These are phyloP conservation scores for Stagonosporopsis chrysanthemi DNA, from an alignment of 2,329 filamentous ascomycete genomes.

Conservation along the genomic window DNA sequence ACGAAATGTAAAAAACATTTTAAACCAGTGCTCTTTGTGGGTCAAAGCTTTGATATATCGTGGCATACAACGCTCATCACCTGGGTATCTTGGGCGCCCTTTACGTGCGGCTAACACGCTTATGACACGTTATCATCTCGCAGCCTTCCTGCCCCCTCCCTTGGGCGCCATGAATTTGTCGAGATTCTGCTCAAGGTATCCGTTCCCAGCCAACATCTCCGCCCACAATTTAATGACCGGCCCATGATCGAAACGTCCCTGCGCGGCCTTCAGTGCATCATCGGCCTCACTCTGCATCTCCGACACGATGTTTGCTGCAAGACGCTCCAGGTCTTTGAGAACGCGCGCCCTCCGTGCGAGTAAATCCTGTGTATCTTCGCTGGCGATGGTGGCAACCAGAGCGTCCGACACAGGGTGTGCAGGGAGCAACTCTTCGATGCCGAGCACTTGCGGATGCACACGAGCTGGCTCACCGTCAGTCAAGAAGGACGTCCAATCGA, in stretches of 20 bases:
- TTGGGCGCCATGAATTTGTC: constrained; percentile 25
- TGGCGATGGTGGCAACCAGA: constrained; percentile 27
- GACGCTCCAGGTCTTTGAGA: constrained; percentile 35
- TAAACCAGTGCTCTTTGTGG: background rate
- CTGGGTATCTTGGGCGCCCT: background rate
- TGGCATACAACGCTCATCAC: background rate
- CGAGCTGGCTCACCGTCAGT: constrained; percentile 35
- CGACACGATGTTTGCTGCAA: constrained; percentile 53
- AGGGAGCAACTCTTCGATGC: constrained; percentile 25
- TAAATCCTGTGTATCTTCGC: constrained; percentile 29
- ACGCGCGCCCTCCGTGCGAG: constrained; percentile 29
- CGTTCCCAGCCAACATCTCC: constrained; percentile 71
- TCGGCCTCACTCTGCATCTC: constrained; percentile 57
- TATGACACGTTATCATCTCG: background rate
- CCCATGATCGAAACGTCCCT: constrained; percentile 72
- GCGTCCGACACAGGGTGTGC: constrained; percentile 21
- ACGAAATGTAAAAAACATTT: background rate
- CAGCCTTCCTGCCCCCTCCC: constrained; percentile 1
- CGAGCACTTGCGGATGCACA: constrained; percentile 26
- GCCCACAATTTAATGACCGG: constrained; percentile 74
- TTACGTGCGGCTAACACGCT: background rate
- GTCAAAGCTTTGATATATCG: background rate
- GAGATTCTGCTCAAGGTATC: constrained; percentile 57
- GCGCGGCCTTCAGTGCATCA: constrained; percentile 62
- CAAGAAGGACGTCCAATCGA: constrained; percentile 55